phyloP scores from a whole-genome alignment of 1,284 basidiomycete species.

The Heterobasidion occidentale region DNA sequence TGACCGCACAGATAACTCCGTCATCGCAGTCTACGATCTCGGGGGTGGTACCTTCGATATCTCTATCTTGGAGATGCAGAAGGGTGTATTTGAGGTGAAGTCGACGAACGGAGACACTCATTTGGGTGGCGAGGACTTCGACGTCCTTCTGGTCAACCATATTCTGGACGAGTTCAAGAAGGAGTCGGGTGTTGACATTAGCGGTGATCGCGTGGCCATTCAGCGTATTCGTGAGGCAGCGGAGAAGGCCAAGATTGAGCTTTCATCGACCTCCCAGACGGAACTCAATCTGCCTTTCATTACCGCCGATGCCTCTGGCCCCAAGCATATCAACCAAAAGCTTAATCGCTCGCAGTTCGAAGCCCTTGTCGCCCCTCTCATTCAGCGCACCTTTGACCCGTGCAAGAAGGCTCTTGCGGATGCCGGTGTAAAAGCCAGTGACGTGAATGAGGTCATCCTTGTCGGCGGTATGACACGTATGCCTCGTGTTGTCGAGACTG shows the following conservation, averaged over 20 bases:
- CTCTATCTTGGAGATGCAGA: slow-evolving; percentile 98
- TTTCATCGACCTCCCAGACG: slow-evolving; percentile 89
- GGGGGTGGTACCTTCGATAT: slow-evolving; percentile 99
- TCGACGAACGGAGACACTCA: slow-evolving; percentile 99
- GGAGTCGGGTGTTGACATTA: slow-evolving; percentile 78
- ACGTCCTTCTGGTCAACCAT: slow-evolving; percentile 85
- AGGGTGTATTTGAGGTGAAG: slow-evolving; percentile 99
- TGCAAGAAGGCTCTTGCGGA: slow-evolving; percentile 95
- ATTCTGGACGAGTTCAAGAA: slow-evolving; percentile 94
- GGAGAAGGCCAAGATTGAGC: slow-evolving; percentile 98
- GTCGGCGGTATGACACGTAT: slow-evolving; percentile 99
- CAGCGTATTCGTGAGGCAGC: slow-evolving; percentile 98
- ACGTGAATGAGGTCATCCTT: slow-evolving; percentile 94
- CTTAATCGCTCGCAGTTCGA: slow-evolving; percentile 89
- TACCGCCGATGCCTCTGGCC: slow-evolving; percentile 88
- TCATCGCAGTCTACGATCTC: slow-evolving; percentile 97
- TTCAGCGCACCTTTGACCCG: slow-evolving; percentile 91
- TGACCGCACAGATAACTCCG: slow-evolving; percentile 73
- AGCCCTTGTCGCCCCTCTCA: slow-evolving; percentile 73
- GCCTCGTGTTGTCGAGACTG: slow-evolving; percentile 92
- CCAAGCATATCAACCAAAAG: slow-evolving; percentile 95
- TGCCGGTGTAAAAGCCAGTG: slow-evolving; percentile 86
- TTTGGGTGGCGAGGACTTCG: slow-evolving; percentile 98
- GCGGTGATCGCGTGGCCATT: slow-evolving; percentile 91
- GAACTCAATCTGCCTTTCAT: slow-evolving; percentile 98